Evolutionary conservation across 2,329 filamentous ascomycete species (phyloP), one percentile per base, ranked within the genome.

Genomic region (Talaromyces islandicus): DNA sequence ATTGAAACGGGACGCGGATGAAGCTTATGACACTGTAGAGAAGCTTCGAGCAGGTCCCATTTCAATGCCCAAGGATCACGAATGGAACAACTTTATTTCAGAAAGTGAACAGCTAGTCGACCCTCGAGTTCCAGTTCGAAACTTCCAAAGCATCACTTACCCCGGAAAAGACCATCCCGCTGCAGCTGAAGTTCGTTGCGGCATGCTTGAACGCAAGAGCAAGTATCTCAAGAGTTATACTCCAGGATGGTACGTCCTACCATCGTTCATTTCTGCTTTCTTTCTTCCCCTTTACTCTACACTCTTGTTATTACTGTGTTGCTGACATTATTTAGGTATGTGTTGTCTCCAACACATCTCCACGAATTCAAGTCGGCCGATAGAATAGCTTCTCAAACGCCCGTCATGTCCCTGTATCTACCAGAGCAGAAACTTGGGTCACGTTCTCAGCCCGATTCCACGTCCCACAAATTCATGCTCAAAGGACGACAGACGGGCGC

Each of bases 301-400:
- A 11, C 24, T 9, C 14, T 25, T 25, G 43, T 17, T 14, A 21
- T 38, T 12, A 24, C 7, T 30, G 32, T 25, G 24, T 21, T 30
- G 41, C 43, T 57, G 35, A 57, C 48, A 24, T 32, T 10, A 35
- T 7, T 30, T 67, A 94, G 90, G 91, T 97, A 97, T 75, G 92
- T 97, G 54, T 81, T 99, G 66, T 96, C 94, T 67, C 91, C 94
- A 17, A 97, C 94, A 59, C 94, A 99, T 76, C 83, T 99, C 24
- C 94, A 99, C 78, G 94, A 99, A 77, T 99, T 97, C 84, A 97
- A 96, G 74, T 96, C 92, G n/a, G 91, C 92, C 66, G 93, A 97
- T 77, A 92, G 93, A 73, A 89, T 88, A 64, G 82, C 83, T 67
- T 82, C 85, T 62, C 91, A 94, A 75, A 88, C 90, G 43, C 94